phyloP scores from a whole-genome alignment of 208 protist genomes.

The Trypanosomatidae sp. region DNA sequence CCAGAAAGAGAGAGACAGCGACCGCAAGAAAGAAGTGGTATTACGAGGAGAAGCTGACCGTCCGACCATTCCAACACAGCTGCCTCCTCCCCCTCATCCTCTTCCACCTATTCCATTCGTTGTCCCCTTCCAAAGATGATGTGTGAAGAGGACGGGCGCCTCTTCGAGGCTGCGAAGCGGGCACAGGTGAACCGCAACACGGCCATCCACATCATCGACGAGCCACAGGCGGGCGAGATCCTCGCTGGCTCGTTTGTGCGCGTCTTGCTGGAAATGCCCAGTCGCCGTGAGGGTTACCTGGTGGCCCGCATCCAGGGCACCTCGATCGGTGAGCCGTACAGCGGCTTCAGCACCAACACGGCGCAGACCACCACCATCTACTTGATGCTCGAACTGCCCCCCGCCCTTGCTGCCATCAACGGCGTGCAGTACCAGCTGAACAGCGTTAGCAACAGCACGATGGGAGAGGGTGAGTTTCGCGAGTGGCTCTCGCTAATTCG shows the following conservation, averaged over 20 bases:
- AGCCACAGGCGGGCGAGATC: constrained; percentile 23
- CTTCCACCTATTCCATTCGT: no score
- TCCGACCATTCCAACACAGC: no score
- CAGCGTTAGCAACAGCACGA: constrained; percentile 81
- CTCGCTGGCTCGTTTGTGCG: constrained; percentile 67
- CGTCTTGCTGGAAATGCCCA: constrained; percentile 67
- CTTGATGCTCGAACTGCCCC: constrained; percentile 59
- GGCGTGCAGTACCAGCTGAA: constrained; percentile 79
- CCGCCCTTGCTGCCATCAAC: constrained; percentile 53
- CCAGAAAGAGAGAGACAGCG: background rate
- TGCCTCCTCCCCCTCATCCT: no score
- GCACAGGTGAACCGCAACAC: constrained; percentile 77
- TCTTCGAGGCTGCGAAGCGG: constrained; percentile 55
- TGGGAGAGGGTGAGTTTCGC: constrained; percentile 68
- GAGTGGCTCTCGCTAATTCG: constrained; percentile 59
- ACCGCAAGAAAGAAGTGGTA: background rate
- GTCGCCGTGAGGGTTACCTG: constrained; percentile 62
- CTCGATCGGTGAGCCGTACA: constrained; percentile 59
- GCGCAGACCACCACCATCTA: constrained; percentile 51
- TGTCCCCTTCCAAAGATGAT: constrained; percentile 30
- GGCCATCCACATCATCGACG: constrained; percentile 56
- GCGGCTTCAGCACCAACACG: constrained; percentile 56
- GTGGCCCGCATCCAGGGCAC: constrained; percentile 52
- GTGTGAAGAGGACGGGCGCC: constrained; percentile 37
- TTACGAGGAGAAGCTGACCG: no score